Base-by-base conservation (phyloP, 805 yeast genomes). In the Spencermartinsiella europaea region DNA sequence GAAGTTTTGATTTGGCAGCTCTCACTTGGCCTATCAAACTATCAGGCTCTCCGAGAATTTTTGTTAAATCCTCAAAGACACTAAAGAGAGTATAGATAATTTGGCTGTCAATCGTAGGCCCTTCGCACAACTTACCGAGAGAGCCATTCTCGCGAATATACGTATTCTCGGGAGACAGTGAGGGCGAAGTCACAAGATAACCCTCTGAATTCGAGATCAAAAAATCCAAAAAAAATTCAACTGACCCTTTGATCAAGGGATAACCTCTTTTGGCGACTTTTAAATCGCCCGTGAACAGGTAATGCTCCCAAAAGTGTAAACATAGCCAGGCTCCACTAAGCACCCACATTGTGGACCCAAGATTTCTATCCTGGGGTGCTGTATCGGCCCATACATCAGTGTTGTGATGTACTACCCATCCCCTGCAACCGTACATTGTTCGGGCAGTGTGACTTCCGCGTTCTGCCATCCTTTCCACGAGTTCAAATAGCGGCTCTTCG, bases 91-190 rank as follows among this genome's bases (percentile, higher is more conserved):
- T 16, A 12, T 27, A 16, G 21, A 19, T 14, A 20, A 38, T 14
- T n/a, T 38, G 42, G 5, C 16, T 8, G 16, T 38, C 42, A 21
- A 38, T 19, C 8, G 42, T 38, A 10, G 20, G 10, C 31, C 42
- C 42, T 27, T 38, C 42, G 15, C 42, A 22, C 8, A 38, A 7
- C 5, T 16, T 38, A 7, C 42, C 42, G 22, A 21, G 16, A 10
- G 21, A 16, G 10, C 42, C 42, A 10, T 22, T 12, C 10, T 22
- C 34, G 22, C 12, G 42, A n/a, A 31, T 25, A 28, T 42, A 45
- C n/a, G 44, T 39, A 38, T 45, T 45, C 34, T 45, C 48, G 4
- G 48, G 48, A 4, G 48, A 45, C 2, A 41, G 33, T 3, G 48
- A 40, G 8, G 48, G 48, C 8, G 36, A 34, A 5, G 37, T 41